A percentile compares a stretch with the other conserved stretches of the same genome.
phyloP scores from a whole-genome alignment of 2,329 filamentous ascomycete genomes.

The Pseudogymnoascus sp. region DNA sequence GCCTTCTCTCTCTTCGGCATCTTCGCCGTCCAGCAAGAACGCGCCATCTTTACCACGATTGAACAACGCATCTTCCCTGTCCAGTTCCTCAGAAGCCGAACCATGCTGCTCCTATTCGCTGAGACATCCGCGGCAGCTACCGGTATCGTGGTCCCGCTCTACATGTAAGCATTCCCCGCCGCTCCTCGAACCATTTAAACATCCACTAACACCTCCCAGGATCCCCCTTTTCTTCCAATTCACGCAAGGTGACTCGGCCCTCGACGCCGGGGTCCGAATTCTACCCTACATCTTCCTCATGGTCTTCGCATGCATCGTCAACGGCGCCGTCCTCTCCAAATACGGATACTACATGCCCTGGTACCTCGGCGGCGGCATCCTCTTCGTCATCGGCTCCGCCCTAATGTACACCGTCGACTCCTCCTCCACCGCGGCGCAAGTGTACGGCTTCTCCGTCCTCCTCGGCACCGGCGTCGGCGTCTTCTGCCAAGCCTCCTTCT shows the following conservation, averaged over 20 bases:
- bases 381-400: constrained; percentile 30
- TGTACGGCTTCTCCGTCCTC: constrained; percentile 27
- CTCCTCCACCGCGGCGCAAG: constrained; percentile 1
- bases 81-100: constrained; percentile 31
- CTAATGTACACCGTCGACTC: constrained; percentile 25
- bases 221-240: constrained; percentile 47
- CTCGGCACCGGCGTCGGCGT: constrained; percentile 28
- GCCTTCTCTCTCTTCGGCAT: constrained; percentile 32
- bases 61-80: constrained; percentile 25
- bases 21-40: constrained; percentile 23
- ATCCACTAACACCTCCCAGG: constrained; percentile 40
- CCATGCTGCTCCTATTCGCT: constrained; percentile 31
- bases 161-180: not conserved
- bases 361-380: constrained; percentile 31
- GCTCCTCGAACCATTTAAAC: constrained; percentile 16
- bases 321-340: constrained; percentile 29
- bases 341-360: constrained; percentile 35
- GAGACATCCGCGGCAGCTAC: constrained; percentile 27
- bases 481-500: constrained; percentile 32
- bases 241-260: constrained; percentile 40
- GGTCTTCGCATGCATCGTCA: constrained; percentile 29
- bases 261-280: constrained; percentile 36
- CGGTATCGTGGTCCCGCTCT: constrained; percentile 19
- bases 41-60: constrained; percentile 22
- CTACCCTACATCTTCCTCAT: constrained; percentile 32